Evolutionary conservation across 106 monocot species (phyloP).

Genomic region (Gastrodia elata): DNA sequence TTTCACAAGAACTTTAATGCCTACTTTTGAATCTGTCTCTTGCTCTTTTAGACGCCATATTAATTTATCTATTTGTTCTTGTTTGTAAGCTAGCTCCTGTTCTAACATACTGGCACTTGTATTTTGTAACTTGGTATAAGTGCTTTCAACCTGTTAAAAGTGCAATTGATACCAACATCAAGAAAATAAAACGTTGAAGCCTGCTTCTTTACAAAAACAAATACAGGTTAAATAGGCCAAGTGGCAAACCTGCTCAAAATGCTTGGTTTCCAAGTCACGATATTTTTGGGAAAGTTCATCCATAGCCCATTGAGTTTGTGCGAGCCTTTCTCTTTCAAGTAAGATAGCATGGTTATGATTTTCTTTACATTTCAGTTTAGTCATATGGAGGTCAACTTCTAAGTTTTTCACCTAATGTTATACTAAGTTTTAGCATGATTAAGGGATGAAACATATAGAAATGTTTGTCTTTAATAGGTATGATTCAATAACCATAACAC

Average conservation of each 20-base stretch:
- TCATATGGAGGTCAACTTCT: constrained; percentile 69
- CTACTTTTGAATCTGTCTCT: constrained; percentile 79
- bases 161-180: neutral
- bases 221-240: neutral
- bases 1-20: constrained; percentile 75
- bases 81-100: constrained; percentile 49
- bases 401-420: constrained; percentile 73
- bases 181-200: neutral
- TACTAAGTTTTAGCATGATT: constrained; percentile 1
- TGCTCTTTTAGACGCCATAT: constrained; percentile 43
- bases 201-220: neutral
- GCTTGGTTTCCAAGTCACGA: constrained; percentile 52
- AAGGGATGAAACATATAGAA: no score
- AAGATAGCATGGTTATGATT: constrained; percentile 78
- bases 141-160: constrained; percentile 53
- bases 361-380: constrained; percentile 69
- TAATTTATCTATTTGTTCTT: constrained; percentile 36
- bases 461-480: no score
- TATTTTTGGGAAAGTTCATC: constrained; percentile 71
- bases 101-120: constrained; percentile 22
- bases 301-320: constrained; percentile 90
- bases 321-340: constrained; percentile 82
- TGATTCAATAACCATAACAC: no score
- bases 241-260: constrained; percentile 49
- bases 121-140: constrained; percentile 36